These are phyloP conservation scores for Lathyrus aphaca DNA, from an alignment of 306 rosid species.

Conservation along the genomic window DNA sequence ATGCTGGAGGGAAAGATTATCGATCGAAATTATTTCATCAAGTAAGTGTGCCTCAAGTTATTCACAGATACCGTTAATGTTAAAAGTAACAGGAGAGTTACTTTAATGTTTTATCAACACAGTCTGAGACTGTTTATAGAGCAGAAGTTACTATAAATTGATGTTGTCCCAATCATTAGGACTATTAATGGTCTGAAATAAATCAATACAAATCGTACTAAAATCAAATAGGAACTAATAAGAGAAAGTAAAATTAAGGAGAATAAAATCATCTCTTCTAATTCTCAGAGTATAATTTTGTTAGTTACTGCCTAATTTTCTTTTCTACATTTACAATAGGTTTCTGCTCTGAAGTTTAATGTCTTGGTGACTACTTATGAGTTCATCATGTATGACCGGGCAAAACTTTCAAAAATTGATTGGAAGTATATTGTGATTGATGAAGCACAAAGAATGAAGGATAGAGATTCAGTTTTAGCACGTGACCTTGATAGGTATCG, in stretches of 20 bases:
- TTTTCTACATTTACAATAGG: slow-evolving; percentile 62
- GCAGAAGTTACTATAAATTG: not conserved
- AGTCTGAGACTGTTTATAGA: not conserved
- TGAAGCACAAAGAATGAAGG: slow-evolving; percentile 99
- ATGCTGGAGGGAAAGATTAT: slow-evolving; percentile 94
- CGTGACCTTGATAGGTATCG: slow-evolving; percentile 99
- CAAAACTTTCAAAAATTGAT: slow-evolving; percentile 91
- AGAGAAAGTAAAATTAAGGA: not conserved
- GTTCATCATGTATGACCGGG: slow-evolving; percentile 99
- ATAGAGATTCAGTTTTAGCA: slow-evolving; percentile 94
- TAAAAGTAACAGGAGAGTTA: not conserved
- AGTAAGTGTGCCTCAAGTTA: slow-evolving; percentile 56
- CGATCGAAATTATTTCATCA: slow-evolving; percentile 91
- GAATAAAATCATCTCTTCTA: not conserved
- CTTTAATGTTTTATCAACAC: not conserved
- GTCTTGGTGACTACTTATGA: slow-evolving; percentile 99
- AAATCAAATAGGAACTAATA: not conserved
- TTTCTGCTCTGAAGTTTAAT: slow-evolving; percentile 92
- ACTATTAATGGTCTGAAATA: not conserved
- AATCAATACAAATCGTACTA: not conserved
- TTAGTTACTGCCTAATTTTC: slow-evolving; percentile 25
- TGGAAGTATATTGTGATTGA: slow-evolving; percentile 98
- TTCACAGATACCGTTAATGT: slow-evolving; percentile 28
- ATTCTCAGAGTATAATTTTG: slow-evolving; percentile 22
- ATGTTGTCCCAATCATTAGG: not conserved